Conservation (phyloP, 768 basidiomycete species). For the Hemileccinum impolitum region DNA sequence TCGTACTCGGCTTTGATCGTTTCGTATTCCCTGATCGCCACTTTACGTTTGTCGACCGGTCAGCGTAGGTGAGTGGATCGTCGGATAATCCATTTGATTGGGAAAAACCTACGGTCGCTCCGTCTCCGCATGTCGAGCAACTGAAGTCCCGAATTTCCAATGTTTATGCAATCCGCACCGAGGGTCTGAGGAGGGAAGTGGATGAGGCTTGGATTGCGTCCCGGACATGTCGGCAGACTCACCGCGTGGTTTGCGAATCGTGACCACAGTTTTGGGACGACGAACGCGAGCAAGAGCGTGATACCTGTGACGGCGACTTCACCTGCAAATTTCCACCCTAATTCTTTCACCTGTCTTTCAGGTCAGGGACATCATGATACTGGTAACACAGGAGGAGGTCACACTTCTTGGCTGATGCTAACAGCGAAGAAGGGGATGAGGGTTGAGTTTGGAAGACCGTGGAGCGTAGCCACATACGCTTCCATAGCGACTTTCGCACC, state of each 20-base stretch:
- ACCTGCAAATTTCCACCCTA: slow-evolving; percentile 15
- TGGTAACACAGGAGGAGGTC: not conserved
- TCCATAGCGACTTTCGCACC: slow-evolving; percentile 13
- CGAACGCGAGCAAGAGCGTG: slow-evolving; percentile 12
- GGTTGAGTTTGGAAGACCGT: not conserved
- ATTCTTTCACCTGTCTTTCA: slow-evolving; percentile 12
- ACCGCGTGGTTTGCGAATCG: slow-evolving; percentile 6
- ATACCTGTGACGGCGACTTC: slow-evolving; percentile 15
- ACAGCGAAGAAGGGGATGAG: not conserved
- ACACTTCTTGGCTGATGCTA: slow-evolving; percentile 18
- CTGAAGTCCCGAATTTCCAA: slow-evolving; percentile 3
- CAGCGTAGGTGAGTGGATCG: not conserved
- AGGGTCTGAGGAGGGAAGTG: not conserved
- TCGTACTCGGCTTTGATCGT: slow-evolving; percentile 8
- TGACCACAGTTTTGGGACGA: slow-evolving; percentile 10
- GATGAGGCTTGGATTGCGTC: not conserved
- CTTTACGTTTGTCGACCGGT: not conserved
- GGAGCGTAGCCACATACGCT: slow-evolving; percentile 3
- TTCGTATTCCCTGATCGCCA: slow-evolving; percentile 7
- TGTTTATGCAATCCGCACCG: slow-evolving; percentile 3
- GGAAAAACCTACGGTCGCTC: slow-evolving; percentile 7
- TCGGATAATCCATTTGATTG: not conserved
- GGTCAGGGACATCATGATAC: not conserved
- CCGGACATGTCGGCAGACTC: not conserved
- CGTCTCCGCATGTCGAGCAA: slow-evolving; percentile 5